Evolutionary conservation across 2,329 filamentous ascomycete genomes (phyloP), one percentile per base, ranked within the genome.

Genomic region (Xylariaceae sp.): DNA sequence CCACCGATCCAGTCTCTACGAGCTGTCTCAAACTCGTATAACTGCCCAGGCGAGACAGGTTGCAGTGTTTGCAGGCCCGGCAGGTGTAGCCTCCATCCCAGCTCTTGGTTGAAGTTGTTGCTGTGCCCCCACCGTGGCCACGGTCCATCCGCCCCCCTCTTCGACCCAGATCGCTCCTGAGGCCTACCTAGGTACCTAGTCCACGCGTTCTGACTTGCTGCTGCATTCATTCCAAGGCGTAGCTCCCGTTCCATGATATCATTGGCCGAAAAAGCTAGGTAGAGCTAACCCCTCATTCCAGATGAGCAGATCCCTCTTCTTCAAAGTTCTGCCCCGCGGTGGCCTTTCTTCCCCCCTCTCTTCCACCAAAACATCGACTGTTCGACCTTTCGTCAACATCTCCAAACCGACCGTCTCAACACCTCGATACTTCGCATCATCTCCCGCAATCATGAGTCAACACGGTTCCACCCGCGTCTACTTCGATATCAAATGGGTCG

Each of bases 401-500:
- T 58, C 63, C 49, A 61, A 61, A 54, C 66, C 66, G 63, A 66
- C 67, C 14, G 56, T 52, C 53, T 61, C 64, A 55, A 57, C 59
- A 44, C 56, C 67, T 58, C 70, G 75, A 62, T 74, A 71, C 63
- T 80, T 77, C 63, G 74, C 71, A 54, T 76, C 82, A 66, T 78
- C 87, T 70, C 73, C 85, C 66, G 75, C 51, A 30, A 44, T 33
- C 48, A 58, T 57, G 55, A 52, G 44, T 30, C 17, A 48, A 14
- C 15, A 52, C 45, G 48, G 52, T 44, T 45, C 45, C 42, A 49
- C 39, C 40, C 53, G 42, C 47, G 51, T 57, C 56, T 59, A 19
- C 45, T 53, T 58, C 45, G 45, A 55, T 39, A 11, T 55, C 38
- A 68, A 77, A 68, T 89, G 86, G 86, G 76, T 83, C 67, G 88